Conservation (phyloP, 2,329 filamentous ascomycete species). For the Sporothrix sp. region DNA sequence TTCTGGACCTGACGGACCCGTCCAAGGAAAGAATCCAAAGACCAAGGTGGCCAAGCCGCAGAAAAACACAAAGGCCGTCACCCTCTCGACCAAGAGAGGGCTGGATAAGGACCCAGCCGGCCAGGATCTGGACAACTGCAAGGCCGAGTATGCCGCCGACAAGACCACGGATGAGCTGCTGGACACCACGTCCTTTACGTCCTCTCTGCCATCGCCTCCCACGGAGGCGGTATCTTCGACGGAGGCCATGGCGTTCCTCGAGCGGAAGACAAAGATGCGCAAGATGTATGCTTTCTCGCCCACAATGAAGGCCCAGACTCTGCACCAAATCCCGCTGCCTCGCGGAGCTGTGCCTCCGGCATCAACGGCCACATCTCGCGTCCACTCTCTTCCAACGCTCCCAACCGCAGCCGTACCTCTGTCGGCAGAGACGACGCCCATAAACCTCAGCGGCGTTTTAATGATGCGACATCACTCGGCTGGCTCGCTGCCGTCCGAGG, state of each 20-base stretch:
- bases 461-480: slow-evolving; percentile 10
- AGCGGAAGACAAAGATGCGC: background rate
- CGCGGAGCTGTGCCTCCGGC: background rate
- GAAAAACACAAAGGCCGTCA: slow-evolving; percentile 30
- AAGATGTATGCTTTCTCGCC: slow-evolving; percentile 3
- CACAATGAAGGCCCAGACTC: slow-evolving; percentile 26
- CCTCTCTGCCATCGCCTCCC: slow-evolving; percentile 20
- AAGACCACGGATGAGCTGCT: slow-evolving; percentile 32
- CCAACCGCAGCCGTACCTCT: background rate
- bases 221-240: slow-evolving; percentile 12
- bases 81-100: background rate
- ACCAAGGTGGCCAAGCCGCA: slow-evolving; percentile 36
- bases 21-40: slow-evolving; percentile 30
- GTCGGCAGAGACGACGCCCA: background rate
- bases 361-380: background rate
- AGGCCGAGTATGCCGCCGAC: slow-evolving; percentile 16
- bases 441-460: background rate
- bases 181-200: slow-evolving; percentile 13
- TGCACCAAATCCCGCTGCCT: background rate
- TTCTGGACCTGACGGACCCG: too few relatives aligned
- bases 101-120: background rate
- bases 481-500: slow-evolving; percentile 18
- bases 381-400: background rate
- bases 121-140: background rate
- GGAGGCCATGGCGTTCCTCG: background rate